Conservation (phyloP, 2,329 filamentous ascomycete species). For the Trichoderma koningiopsis region DNA sequence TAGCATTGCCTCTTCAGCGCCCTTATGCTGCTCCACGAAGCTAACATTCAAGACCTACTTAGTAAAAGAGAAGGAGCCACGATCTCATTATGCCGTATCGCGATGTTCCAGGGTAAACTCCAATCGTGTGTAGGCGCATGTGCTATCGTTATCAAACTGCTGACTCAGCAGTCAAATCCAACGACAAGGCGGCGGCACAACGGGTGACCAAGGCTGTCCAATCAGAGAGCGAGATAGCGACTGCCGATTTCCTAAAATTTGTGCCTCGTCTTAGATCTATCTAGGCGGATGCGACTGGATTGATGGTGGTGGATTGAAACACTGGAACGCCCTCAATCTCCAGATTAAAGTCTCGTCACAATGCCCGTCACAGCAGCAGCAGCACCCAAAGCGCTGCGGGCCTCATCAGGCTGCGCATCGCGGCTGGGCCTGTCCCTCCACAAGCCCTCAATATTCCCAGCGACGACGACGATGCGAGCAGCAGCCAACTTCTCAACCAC, state of each 20-base stretch:
- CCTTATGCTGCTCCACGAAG: fast-evolving
- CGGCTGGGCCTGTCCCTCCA: constrained; percentile 19
- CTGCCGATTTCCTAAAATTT: constrained; percentile 25
- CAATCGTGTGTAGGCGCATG: too few relatives aligned
- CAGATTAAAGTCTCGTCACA: not conserved
- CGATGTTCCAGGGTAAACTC: not conserved
- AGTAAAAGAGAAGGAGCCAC: not conserved
- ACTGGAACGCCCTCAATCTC: not conserved
- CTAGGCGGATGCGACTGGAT: not conserved
- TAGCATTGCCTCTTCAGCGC: not conserved
- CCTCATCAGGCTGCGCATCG: constrained; percentile 33
- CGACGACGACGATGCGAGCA: constrained; percentile 26
- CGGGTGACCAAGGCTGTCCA: constrained; percentile 1
- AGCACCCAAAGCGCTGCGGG: constrained; percentile 35
- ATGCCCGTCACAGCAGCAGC: constrained; percentile 35
- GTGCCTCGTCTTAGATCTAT: constrained; percentile 24
- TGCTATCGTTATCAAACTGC: not conserved
- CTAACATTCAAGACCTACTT: not conserved
- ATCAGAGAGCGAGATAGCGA: not conserved
- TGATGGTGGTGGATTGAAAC: not conserved
- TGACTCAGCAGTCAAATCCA: constrained; percentile 21
- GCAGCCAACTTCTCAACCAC: constrained; percentile 57
- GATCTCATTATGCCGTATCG: not conserved
- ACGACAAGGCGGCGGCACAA: constrained; percentile 6
- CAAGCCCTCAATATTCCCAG: not conserved